Evolutionary conservation across 768 basidiomycete genomes (phyloP), one percentile per base, ranked within the genome.

Genomic region (Sistotremastrum suecicum): DNA sequence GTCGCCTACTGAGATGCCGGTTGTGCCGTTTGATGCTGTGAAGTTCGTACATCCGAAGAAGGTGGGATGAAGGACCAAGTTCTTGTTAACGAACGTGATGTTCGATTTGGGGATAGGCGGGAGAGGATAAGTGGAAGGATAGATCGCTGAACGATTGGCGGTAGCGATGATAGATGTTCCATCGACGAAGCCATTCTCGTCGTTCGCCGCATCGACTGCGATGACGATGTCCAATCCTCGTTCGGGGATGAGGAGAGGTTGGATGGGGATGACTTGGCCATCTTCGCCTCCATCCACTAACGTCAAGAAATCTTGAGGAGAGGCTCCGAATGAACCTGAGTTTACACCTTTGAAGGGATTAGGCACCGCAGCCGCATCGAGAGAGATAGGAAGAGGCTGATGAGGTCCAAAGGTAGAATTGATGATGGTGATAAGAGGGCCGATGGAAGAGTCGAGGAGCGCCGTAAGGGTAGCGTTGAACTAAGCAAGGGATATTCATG

Each of bases 201-300:
- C 37, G 37, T 38, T 38, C 12, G 37, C 56, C 7, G 61, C 64
- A 53, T 77, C 75, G 40, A 75, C 65, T 0, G 71, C 72, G 33
- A 76, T 41, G 51, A 77, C 69, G 5, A 66, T 63, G 48, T 77
- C 75, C 43, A 75, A 53, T 0, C 53, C 58, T 39, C 75, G 67
- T 28, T 62, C 62, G 36, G 65, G 58, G 41, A 72, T 65, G 8
- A 75, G 63, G 36, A 76, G 61, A 1, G 75, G 75, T 42, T 70
- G 68, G 11, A 74, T 32, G 3, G 74, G 72, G 35, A 74, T 57
- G 42, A 68, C 52, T 50, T 70, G 62, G 9, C 68, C 68, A 39
- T 67, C 60, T 47, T 63, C 61, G 5, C 69, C 70, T 29, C 69
- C 69, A 42, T 70, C 67, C 34, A 63, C 60, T 4, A 70, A 41